A percentile compares a stretch with the other conserved stretches of the same genome.
phyloP scores from a whole-genome alignment of 306 rosid genomes.

The Sphenostylis stenocarpa region DNA sequence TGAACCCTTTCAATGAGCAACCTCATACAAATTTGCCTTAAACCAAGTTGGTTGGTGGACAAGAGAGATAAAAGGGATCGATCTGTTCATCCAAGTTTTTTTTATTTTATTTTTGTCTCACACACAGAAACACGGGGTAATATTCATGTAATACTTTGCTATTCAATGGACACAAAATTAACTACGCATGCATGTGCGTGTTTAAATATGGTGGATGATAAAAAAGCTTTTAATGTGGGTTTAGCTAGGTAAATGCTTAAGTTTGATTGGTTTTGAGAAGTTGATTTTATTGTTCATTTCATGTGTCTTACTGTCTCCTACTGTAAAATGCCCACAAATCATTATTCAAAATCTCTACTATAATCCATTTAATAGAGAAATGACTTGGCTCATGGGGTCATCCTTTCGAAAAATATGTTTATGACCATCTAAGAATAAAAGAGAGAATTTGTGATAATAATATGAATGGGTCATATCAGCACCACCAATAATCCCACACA shows the following conservation, averaged over 20 bases:
- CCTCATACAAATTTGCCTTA: conserved; percentile 25
- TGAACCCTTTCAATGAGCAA: conserved; percentile 35
- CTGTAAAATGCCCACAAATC: not conserved
- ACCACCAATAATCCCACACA: not conserved
- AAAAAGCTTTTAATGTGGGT: too few relatives aligned
- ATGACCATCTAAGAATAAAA: not conserved
- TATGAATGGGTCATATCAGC: not conserved
- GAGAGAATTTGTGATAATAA: not conserved
- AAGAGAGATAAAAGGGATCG: conserved; percentile 24
- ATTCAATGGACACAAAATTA: conserved; percentile 19
- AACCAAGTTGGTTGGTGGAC: conserved; percentile 28
- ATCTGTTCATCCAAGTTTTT: conserved; percentile 32
- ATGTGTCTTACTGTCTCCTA: too few relatives aligned
- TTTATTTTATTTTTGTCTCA: not conserved
- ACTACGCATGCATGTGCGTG: not conserved
- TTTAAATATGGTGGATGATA: not conserved
- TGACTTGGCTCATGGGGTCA: not conserved
- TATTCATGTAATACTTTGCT: conserved; percentile 16
- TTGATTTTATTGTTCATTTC: too few relatives aligned
- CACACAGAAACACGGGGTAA: conserved; percentile 23
- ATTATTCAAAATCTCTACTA: not conserved
- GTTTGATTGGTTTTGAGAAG: too few relatives aligned
- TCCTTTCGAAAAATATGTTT: not conserved
- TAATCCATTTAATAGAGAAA: not conserved
- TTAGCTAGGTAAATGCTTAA: too few relatives aligned